A percentile compares a stretch with the other conserved stretches of the same genome.
phyloP scores from a whole-genome alignment of 192 early-diverging fungal genomes.

The Podila clonocystis region DNA sequence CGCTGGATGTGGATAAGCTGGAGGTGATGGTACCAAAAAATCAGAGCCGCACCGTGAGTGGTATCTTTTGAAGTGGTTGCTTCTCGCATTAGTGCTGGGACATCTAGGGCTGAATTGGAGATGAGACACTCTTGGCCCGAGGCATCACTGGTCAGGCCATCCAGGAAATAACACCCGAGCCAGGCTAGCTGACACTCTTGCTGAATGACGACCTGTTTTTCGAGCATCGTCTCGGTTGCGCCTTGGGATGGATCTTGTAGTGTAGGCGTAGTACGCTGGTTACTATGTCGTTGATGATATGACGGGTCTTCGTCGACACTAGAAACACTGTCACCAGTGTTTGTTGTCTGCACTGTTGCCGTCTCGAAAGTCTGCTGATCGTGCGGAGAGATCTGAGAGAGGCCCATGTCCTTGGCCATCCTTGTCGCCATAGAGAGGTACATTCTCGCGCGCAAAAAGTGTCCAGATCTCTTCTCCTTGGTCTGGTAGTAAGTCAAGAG shows the following conservation, averaged over 20 bases:
- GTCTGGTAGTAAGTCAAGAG: conserved; percentile 62
- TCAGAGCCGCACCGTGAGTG: conserved; percentile 20
- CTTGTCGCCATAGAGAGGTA: conserved; percentile 64
- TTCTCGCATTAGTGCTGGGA: conserved; percentile 23
- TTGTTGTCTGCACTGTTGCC: background rate
- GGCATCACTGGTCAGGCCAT: conserved; percentile 18
- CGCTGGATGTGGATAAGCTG: conserved; percentile 29
- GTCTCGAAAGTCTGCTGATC: background rate
- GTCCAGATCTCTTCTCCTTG: conserved; percentile 47
- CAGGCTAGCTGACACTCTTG: conserved; percentile 31
- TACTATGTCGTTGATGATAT: background rate
- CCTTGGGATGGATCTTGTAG: background rate
- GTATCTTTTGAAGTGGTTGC: conserved; percentile 16
- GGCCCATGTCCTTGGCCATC: conserved; percentile 76
- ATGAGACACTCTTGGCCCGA: conserved; percentile 19
- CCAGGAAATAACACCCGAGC: conserved; percentile 38
- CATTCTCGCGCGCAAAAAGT: conserved; percentile 52
- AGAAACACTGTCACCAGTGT: background rate
- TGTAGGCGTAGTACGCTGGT: background rate
- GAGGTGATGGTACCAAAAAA: conserved; percentile 42
- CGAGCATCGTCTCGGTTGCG: background rate
- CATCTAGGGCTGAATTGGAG: conserved; percentile 8
- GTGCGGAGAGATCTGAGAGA: conserved; percentile 19
- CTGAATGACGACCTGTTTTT: conserved; percentile 8
- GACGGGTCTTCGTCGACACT: background rate